A percentile compares a stretch with the other conserved stretches of the same genome.
These are phyloP conservation scores for Acrocalymma vagum DNA, from an alignment of 2,329 filamentous ascomycete species.

Conservation along the genomic window DNA sequence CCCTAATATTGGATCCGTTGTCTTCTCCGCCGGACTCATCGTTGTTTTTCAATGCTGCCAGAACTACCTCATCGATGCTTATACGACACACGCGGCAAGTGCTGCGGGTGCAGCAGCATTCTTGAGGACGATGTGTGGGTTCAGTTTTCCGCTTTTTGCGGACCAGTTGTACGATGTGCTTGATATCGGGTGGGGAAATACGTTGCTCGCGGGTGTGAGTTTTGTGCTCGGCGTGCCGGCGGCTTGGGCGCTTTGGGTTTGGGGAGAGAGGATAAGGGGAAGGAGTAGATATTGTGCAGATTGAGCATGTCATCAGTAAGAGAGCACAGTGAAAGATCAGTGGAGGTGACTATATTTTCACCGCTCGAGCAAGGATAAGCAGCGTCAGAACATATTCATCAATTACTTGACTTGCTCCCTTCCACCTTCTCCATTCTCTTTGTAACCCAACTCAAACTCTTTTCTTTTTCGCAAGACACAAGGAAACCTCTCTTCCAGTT, in stretches of 20 bases:
- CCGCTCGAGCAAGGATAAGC: too few species aligned
- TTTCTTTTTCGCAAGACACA: too few species aligned
- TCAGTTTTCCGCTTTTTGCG: constrained; percentile 46
- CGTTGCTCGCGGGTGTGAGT: constrained; percentile 30
- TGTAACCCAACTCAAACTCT: too few species aligned
- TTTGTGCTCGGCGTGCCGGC: constrained; percentile 47
- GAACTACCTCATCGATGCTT: constrained; percentile 52
- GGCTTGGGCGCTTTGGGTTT: constrained; percentile 56
- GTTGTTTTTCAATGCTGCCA: constrained; percentile 48
- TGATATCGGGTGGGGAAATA: constrained; percentile 46
- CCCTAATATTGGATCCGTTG: constrained; percentile 59
- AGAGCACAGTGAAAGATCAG: too few species aligned
- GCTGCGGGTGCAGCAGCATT: constrained; percentile 51
- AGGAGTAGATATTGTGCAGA: constrained; percentile 22
- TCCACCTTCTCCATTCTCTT: too few species aligned
- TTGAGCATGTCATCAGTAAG: too few species aligned
- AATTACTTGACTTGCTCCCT: too few species aligned
- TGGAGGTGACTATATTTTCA: too few species aligned
- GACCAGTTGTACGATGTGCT: constrained; percentile 39
- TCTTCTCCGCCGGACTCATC: constrained; percentile 57
- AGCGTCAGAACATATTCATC: too few species aligned
- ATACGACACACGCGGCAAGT: constrained; percentile 49
- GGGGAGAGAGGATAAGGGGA: constrained; percentile 54
- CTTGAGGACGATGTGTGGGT: constrained; percentile 47
- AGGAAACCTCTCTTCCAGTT: too few species aligned